Evolutionary conservation across 345 rosid species (phyloP).

Genomic region (Crucihimalaya himalaica): DNA sequence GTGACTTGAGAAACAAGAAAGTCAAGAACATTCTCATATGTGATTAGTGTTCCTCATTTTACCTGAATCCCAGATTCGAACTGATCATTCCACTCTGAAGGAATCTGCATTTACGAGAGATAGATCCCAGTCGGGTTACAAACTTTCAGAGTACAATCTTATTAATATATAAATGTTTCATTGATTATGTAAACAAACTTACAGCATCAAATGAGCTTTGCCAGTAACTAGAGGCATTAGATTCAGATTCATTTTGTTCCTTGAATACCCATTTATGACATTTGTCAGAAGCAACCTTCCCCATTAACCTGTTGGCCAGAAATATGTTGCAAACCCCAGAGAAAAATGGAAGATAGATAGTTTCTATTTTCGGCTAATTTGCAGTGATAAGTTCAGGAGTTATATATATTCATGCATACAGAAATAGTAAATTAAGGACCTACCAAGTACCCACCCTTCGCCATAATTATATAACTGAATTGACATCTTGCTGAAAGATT

Average conservation of each 20-base stretch:
- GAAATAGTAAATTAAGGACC: slow-evolving; percentile 46
- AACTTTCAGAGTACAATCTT: background rate
- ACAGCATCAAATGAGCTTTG: slow-evolving; percentile 99
- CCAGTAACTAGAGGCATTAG: slow-evolving; percentile 94
- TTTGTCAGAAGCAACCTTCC: slow-evolving; percentile 99
- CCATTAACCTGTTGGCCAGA: slow-evolving; percentile 76
- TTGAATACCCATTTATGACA: slow-evolving; percentile 99
- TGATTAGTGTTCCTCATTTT: background rate
- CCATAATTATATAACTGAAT: slow-evolving; percentile 99
- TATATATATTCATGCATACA: slow-evolving; percentile 15
- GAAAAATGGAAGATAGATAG: slow-evolving; percentile 3
- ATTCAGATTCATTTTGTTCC: slow-evolving; percentile 91
- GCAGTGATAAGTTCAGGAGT: background rate
- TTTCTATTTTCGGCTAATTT: slow-evolving; percentile 9
- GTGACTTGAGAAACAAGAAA: slow-evolving; percentile 24
- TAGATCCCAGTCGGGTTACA: background rate
- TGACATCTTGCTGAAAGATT: slow-evolving; percentile 99
- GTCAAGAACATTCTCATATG: background rate
- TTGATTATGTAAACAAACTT: slow-evolving; percentile 25
- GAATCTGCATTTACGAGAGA: slow-evolving; percentile 61
- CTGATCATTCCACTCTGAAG: slow-evolving; percentile 97
- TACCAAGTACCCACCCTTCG: slow-evolving; percentile 99
- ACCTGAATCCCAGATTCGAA: slow-evolving; percentile 99
- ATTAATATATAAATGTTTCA: background rate
- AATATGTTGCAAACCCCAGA: slow-evolving; percentile 19